These are phyloP conservation scores for Paraleonurus japonicus DNA, from an alignment of 257 asterid species.

Conservation along the genomic window DNA sequence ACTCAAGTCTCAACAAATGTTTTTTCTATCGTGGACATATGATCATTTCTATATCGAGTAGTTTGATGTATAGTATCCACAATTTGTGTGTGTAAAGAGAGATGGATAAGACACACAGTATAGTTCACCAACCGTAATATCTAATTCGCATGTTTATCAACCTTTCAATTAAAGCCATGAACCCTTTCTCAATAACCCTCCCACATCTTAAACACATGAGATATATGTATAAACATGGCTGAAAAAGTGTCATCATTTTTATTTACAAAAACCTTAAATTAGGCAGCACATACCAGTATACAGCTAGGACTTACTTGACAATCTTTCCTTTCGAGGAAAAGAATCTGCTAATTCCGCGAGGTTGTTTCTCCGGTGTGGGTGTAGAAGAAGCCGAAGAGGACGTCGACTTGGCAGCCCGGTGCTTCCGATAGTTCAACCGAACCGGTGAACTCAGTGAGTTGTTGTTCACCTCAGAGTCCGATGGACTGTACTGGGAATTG, in stretches of 20 bases:
- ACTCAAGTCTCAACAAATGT: too few species aligned
- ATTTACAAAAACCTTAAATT: slow-evolving; percentile 41
- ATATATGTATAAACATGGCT: neutral
- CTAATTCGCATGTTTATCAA: neutral
- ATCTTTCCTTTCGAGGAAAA: slow-evolving; percentile 69
- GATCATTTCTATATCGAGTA: too few species aligned
- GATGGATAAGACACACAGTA: too few species aligned
- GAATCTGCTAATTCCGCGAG: slow-evolving; percentile 84
- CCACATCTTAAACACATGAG: neutral
- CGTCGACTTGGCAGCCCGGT: slow-evolving; percentile 62
- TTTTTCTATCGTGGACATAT: too few species aligned
- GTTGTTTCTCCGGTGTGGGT: slow-evolving; percentile 78
- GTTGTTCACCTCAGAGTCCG: slow-evolving; percentile 54
- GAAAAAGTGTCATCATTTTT: slow-evolving; percentile 22
- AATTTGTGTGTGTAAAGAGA: too few species aligned
- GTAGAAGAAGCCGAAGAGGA: slow-evolving; percentile 61
- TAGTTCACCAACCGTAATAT: too few species aligned
- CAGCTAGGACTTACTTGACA: slow-evolving; percentile 27
- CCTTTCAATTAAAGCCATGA: neutral
- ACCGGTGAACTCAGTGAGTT: slow-evolving; percentile 45
- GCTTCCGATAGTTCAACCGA: slow-evolving; percentile 44
- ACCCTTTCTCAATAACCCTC: neutral
- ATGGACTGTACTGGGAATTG: slow-evolving; percentile 42
- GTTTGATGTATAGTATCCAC: too few species aligned
- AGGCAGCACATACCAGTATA: neutral